Evolutionary conservation across 1,284 basidiomycete genomes (phyloP), one percentile per base, ranked within the genome.

Genomic region (Ganoderma resinaceum): DNA sequence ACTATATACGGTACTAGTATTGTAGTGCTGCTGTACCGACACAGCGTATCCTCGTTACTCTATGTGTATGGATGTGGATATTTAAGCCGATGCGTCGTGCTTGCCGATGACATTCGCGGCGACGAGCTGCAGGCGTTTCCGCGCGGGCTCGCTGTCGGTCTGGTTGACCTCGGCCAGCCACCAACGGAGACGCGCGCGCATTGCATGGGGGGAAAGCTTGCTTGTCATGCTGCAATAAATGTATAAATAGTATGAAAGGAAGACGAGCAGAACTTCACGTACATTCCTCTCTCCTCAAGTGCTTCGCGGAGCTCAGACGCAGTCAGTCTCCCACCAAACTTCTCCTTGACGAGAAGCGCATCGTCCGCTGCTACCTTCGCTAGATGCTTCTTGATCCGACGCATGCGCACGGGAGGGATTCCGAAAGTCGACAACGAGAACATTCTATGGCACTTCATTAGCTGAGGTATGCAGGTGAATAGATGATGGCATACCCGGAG

Each of bases 221-320:
- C 80, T 80, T 0, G 79, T 78, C 23, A 85, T 75, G 18, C 84
- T 87, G 69, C 23, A 64, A 26, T 42, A 23, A 43, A 49, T 40
- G 38, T 12, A 35, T 23, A 3, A 67, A 37, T 42, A 29, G 42
- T 20, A 23, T 38, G 31, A 59, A n/a, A n/a, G 29, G 16, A 66
- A 63, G 49, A 11, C 11, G 37, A 29, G 14, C 16, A 23, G 33
- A 3, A 1, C 23, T 40, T 11, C 26, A 84, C 91, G 78, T 76
- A 94, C 93, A 94, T 85, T 74, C 91, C 93, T 68, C 92, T 89
- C 77, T 93, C 92, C 67, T 86, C 82, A 26, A 94, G 81, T 7
- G 91, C 89, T 64, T 90, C 86, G 33, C 82, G 80, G 5, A 94
- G 79, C 68, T 90, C 90, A 2, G 80, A 79, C 18, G 81, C 76